These are phyloP conservation scores for Phytophthora cactorum DNA, from an alignment of 352 stramenopile genomes.

Conservation along the genomic window DNA sequence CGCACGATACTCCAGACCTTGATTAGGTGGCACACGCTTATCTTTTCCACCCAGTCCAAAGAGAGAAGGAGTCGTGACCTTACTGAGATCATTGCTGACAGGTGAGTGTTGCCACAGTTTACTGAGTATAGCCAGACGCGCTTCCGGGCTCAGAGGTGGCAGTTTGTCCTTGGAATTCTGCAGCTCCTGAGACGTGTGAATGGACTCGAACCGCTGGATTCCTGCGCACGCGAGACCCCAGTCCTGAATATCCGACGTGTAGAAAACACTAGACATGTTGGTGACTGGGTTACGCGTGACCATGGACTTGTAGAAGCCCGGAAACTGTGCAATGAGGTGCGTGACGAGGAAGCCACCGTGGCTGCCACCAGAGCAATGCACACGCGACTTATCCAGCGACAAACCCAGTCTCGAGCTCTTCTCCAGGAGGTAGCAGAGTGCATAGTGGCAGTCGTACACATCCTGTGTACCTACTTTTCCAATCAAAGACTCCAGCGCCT, in stretches of 20 bases:
- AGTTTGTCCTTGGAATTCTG: conserved; percentile 35
- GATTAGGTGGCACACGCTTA: conserved; percentile 87
- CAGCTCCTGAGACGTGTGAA: conserved; percentile 69
- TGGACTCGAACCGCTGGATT: conserved; percentile 87
- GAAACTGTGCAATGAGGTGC: conserved; percentile 94
- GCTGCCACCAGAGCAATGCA: conserved; percentile 94
- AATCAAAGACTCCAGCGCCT: conserved; percentile 90
- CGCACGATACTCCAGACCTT: conserved; percentile 95
- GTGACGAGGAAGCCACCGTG: conserved; percentile 96
- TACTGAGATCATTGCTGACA: conserved; percentile 83
- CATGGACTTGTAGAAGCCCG: conserved; percentile 93
- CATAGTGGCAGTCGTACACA: conserved; percentile 93
- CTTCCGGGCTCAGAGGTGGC: conserved; percentile 46
- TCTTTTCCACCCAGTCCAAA: conserved; percentile 94
- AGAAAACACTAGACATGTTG: conserved; percentile 95
- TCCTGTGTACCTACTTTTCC: conserved; percentile 92
- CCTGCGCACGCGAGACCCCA: conserved; percentile 93
- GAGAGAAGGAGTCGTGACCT: conserved; percentile 90
- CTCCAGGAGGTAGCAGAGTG: conserved; percentile 73
- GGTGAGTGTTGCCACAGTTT: conserved; percentile 91
- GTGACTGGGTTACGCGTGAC: conserved; percentile 92
- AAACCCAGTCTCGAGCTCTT: conserved; percentile 49
- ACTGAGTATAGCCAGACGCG: conserved; percentile 62
- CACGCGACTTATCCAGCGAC: conserved; percentile 69
- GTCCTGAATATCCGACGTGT: conserved; percentile 96